A percentile compares a stretch with the other conserved stretches of the same genome.
phyloP scores from a whole-genome alignment of 2,329 filamentous ascomycete species.

The Diaporthe batatas region DNA sequence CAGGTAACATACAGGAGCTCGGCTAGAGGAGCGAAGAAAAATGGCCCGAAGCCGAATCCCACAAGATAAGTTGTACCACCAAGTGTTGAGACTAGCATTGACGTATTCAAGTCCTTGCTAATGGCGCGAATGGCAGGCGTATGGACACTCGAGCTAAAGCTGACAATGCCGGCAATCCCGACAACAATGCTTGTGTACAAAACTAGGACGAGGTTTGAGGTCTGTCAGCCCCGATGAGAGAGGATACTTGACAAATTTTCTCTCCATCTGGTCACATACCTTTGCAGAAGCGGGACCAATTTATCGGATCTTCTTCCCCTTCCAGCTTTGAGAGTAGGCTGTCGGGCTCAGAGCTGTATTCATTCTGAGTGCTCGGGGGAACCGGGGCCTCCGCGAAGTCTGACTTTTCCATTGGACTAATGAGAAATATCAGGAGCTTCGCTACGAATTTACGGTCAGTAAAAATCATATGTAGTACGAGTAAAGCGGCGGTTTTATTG shows the following conservation, averaged over 20 bases:
- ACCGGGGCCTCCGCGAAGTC: constrained; percentile 1
- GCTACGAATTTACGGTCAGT: not conserved
- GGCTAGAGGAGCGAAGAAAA: not conserved
- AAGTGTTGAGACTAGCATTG: not conserved
- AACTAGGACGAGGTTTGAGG: not conserved
- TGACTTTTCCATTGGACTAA: not conserved
- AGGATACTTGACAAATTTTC: not conserved
- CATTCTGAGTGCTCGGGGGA: not conserved
- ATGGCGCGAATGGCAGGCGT: constrained; percentile 2
- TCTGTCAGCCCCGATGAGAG: not conserved
- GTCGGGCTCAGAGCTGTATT: not conserved
- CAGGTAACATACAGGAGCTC: not conserved
- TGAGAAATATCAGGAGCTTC: not conserved
- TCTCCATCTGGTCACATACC: not conserved
- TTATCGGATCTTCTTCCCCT: not conserved
- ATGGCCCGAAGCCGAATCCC: not conserved
- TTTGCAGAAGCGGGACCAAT: not conserved
- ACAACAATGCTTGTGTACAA: not conserved
- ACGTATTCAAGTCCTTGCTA: not conserved
- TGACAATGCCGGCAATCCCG: not conserved
- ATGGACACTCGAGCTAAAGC: not conserved
- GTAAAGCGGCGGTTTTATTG: not conserved
- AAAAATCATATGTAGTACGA: not conserved
- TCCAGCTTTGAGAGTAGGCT: not conserved
- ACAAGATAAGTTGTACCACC: not conserved